These are phyloP conservation scores for Hericium coralloides DNA, from an alignment of 768 basidiomycete species.

Conservation along the genomic window DNA sequence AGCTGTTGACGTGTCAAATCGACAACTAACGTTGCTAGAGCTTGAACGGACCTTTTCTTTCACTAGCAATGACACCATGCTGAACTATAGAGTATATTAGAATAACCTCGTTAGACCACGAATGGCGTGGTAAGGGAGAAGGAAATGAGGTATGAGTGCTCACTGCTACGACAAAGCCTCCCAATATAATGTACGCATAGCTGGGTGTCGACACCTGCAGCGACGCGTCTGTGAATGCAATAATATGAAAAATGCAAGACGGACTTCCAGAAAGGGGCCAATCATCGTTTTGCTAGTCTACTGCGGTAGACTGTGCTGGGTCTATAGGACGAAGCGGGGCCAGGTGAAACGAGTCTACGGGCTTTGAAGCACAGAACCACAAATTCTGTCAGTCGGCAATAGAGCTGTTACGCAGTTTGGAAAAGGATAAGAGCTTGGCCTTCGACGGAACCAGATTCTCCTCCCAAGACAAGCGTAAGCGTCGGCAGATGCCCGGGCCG, in stretches of 20 bases:
- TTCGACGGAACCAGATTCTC: no score
- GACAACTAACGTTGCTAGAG: neutral
- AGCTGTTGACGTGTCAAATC: slow-evolving; percentile 30
- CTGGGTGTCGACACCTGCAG: slow-evolving; percentile 42
- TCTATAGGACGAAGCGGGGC: no score
- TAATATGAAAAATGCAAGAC: slow-evolving; percentile 2
- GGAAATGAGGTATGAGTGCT: slow-evolving; percentile 6
- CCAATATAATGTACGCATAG: slow-evolving; percentile 54
- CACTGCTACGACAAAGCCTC: slow-evolving; percentile 45
- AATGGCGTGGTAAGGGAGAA: neutral
- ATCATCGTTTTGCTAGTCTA: no score
- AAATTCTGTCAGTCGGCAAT: no score
- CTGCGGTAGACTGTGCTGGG: no score
- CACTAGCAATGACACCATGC: slow-evolving; percentile 74
- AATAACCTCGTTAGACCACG: neutral
- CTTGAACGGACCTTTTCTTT: slow-evolving; percentile 62
- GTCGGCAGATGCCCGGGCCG: no score
- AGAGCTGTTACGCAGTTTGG: no score
- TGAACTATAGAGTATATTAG: slow-evolving; percentile 46
- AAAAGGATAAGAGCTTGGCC: no score
- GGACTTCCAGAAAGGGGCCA: slow-evolving; percentile 8
- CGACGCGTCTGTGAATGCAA: slow-evolving; percentile 18
- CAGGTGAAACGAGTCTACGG: no score
- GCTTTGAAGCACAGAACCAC: no score
- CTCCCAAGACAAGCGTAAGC: no score